Evolutionary conservation across 768 basidiomycete genomes (phyloP).

Genomic region (Russula vinacea): DNA sequence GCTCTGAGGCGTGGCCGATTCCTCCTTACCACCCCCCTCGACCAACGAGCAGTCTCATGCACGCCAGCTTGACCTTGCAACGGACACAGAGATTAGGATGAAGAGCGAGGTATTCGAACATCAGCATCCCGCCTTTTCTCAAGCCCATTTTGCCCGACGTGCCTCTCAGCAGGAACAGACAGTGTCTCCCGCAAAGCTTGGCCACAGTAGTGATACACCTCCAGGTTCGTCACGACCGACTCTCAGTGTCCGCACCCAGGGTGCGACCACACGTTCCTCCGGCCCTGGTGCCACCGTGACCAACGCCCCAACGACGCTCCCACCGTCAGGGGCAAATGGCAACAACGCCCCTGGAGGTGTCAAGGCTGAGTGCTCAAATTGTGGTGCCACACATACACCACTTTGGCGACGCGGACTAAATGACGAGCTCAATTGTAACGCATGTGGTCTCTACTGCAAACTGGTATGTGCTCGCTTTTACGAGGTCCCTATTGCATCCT

Average conservation of each 20-base stretch:
- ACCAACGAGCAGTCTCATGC: slow-evolving; percentile 22
- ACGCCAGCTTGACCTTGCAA: slow-evolving; percentile 29
- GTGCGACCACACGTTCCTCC: slow-evolving; percentile 44
- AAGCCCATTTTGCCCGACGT: slow-evolving; percentile 42
- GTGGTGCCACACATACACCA: slow-evolving; percentile 84
- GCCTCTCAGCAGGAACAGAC: slow-evolving; percentile 47
- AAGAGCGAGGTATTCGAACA: slow-evolving; percentile 30
- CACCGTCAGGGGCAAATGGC: slow-evolving; percentile 29
- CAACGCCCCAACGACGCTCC: slow-evolving; percentile 29
- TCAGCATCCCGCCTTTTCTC: slow-evolving; percentile 35
- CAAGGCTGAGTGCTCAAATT: slow-evolving; percentile 86
- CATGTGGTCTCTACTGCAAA: slow-evolving; percentile 85
- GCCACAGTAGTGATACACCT: slow-evolving; percentile 35
- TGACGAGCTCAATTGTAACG: slow-evolving; percentile 87
- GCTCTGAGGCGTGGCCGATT: slow-evolving; percentile 36
- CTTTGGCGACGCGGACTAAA: slow-evolving; percentile 84
- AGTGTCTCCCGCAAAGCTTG: slow-evolving; percentile 56
- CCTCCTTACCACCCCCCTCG: slow-evolving; percentile 23
- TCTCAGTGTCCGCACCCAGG: slow-evolving; percentile 27
- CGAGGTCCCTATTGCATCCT: slow-evolving; percentile 12
- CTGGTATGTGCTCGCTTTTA: slow-evolving; percentile 47
- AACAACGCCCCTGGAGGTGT: slow-evolving; percentile 53
- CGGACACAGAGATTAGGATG: slow-evolving; percentile 37
- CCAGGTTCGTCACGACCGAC: slow-evolving; percentile 10
- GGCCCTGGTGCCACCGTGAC: slow-evolving; percentile 58